Percentiles rank a stretch among this genome's conserved stretches.
Conservation (phyloP, 257 asterid genomes). For the Salvia splendens region DNA sequence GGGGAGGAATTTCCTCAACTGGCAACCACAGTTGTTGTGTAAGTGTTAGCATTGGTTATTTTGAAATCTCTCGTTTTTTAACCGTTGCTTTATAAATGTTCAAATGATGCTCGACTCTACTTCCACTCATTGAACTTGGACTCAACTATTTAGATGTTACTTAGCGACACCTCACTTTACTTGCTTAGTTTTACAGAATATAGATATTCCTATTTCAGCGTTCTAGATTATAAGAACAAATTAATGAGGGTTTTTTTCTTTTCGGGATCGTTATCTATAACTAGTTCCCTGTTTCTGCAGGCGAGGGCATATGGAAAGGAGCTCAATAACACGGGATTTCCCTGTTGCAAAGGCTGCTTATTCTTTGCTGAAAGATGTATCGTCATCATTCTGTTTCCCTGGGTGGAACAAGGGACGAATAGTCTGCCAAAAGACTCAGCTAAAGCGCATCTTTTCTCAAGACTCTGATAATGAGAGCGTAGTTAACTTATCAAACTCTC, state of each 20-base stretch:
- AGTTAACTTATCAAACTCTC: slow-evolving; percentile 54
- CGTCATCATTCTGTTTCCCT: slow-evolving; percentile 77
- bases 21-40: slow-evolving; percentile 83
- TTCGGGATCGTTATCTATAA: not conserved
- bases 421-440: slow-evolving; percentile 77
- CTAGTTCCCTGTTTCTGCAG: slow-evolving; percentile 44
- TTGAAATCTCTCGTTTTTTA: not conserved
- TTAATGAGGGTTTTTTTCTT: not conserved
- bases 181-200: not conserved
- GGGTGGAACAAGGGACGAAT: slow-evolving; percentile 96
- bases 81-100: not conserved
- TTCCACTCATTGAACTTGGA: slow-evolving; percentile 1
- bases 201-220: slow-evolving; percentile 12
- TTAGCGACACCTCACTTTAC: not conserved
- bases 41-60: slow-evolving; percentile 37
- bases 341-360: slow-evolving; percentile 87
- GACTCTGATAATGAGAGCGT: slow-evolving; percentile 42
- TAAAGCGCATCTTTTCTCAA: slow-evolving; percentile 60
- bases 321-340: slow-evolving; percentile 76
- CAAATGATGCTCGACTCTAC: not conserved
- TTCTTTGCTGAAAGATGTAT: slow-evolving; percentile 71
- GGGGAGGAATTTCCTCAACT: slow-evolving; percentile 83
- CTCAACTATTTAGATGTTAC: not conserved
- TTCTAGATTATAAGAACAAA: not conserved
- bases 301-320: slow-evolving; percentile 84